phyloP scores from a whole-genome alignment of 2,329 filamentous ascomycete genomes.

The Dothiorella sarmentorum region DNA sequence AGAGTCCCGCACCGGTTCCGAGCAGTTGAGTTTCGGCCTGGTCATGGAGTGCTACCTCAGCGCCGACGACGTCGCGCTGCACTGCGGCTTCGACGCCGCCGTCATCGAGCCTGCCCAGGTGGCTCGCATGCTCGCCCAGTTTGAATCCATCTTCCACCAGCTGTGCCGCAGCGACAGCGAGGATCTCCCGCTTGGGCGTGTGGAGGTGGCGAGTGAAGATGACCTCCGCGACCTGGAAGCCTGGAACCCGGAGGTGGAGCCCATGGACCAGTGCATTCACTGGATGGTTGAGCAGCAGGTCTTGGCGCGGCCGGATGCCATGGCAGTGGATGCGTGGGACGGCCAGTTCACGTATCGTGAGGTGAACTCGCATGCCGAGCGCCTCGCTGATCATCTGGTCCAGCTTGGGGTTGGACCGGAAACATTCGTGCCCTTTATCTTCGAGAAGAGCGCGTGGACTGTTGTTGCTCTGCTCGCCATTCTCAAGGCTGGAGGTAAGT shows the following conservation, averaged over 20 bases:
- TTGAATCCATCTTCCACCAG: background rate
- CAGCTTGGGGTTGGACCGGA: background rate
- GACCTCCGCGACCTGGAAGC: no score
- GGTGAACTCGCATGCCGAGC: no score
- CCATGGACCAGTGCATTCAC: conserved; percentile 45
- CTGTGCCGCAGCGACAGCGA: no score
- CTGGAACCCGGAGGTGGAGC: background rate
- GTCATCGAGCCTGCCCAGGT: background rate
- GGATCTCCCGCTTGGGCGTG: no score
- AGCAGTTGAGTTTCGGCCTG: no score
- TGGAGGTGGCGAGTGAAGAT: no score
- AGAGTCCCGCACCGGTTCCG: no score
- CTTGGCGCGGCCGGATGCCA: conserved; percentile 32
- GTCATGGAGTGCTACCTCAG: conserved; percentile 19
- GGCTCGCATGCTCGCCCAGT: background rate
- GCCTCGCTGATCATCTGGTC: conserved; percentile 1
- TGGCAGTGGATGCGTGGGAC: conserved; percentile 51
- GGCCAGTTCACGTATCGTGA: conserved; percentile 50
- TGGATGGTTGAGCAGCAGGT: conserved; percentile 36
- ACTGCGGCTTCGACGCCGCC: background rate
- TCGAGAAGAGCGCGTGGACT: conserved; percentile 24
- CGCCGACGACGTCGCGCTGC: background rate
- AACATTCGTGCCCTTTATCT: background rate
- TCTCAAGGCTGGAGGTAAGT: conserved; percentile 36
- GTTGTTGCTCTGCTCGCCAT: conserved; percentile 35